Evolutionary conservation across 140 eudicot species (phyloP).

Genomic region (Ambrosia hybrid): DNA sequence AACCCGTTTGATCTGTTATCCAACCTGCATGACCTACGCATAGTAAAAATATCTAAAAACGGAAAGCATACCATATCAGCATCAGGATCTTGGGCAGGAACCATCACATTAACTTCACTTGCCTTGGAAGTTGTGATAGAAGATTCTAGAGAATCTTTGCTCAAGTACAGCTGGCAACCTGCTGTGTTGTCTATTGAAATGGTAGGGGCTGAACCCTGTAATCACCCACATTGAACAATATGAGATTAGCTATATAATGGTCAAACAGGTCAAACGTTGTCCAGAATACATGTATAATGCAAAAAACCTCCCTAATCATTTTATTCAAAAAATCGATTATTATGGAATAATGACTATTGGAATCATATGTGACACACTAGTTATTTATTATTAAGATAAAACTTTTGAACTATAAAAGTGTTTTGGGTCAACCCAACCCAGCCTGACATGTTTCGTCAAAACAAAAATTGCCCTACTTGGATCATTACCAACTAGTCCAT

Average conservation of each 20-base stretch:
- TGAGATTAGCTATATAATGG: not conserved
- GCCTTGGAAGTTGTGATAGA: slow-evolving; percentile 92
- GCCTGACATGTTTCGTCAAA: no score
- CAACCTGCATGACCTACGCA: not conserved
- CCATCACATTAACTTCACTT: slow-evolving; percentile 82
- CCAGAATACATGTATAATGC: no score
- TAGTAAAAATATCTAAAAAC: not conserved
- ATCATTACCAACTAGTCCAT: no score
- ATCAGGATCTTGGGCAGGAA: slow-evolving; percentile 62
- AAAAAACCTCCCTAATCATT: no score
- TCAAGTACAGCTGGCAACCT: slow-evolving; percentile 83
- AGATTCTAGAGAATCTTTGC: slow-evolving; percentile 72
- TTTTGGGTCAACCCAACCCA: no score
- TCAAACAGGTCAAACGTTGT: no score
- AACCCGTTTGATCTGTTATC: not conserved
- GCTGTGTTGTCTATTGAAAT: slow-evolving; percentile 82
- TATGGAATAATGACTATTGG: no score
- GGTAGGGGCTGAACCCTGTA: slow-evolving; percentile 84
- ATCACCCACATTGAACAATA: slow-evolving; percentile 2
- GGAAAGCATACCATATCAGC: slow-evolving; percentile 68
- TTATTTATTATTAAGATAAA: no score
- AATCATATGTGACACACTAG: no score
- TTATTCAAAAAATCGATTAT: no score
- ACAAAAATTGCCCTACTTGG: no score
- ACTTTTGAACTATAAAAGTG: no score